phyloP scores from a whole-genome alignment of 2,329 filamentous ascomycete genomes.

The Hypoxylon sp. region DNA sequence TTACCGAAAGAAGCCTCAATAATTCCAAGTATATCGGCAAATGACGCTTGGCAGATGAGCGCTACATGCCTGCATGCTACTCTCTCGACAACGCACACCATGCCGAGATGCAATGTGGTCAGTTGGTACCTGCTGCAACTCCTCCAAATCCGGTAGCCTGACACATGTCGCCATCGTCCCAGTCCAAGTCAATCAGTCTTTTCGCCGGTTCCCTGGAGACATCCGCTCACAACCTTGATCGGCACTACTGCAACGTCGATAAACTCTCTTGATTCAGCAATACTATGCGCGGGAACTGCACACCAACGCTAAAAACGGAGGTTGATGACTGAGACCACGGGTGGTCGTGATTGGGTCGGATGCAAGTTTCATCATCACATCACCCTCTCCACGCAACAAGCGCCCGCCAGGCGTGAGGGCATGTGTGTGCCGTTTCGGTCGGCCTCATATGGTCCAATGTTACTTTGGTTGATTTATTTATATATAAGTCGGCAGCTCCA shows the following conservation, averaged over 20 bases:
- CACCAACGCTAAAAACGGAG: slow-evolving; percentile 32
- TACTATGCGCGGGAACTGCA: slow-evolving; percentile 38
- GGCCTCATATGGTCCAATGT: slow-evolving; percentile 27
- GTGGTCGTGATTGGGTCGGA: slow-evolving; percentile 37
- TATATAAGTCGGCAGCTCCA: slow-evolving; percentile 35
- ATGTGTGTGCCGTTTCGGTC: slow-evolving; percentile 32
- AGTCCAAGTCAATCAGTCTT: slow-evolving; percentile 18
- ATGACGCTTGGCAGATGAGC: slow-evolving; percentile 11
- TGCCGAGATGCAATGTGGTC: slow-evolving; percentile 36
- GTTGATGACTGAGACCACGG: slow-evolving; percentile 37
- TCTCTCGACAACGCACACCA: slow-evolving; percentile 28
- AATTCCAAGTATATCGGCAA: slow-evolving; percentile 8
- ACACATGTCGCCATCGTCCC: slow-evolving; percentile 37
- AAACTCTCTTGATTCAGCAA: slow-evolving; percentile 39
- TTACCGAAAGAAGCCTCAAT: slow-evolving; percentile 2
- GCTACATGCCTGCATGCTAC: slow-evolving; percentile 22
- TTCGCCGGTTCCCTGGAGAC: slow-evolving; percentile 34
- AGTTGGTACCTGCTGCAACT: slow-evolving; percentile 32
- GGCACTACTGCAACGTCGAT: slow-evolving; percentile 17
- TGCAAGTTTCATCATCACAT: slow-evolving; percentile 46
- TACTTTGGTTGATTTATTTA: slow-evolving; percentile 26
- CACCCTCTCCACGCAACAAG: slow-evolving; percentile 34
- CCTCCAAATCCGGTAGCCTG: slow-evolving; percentile 37
- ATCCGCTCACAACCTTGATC: slow-evolving; percentile 26
- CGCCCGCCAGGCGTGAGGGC: slow-evolving; percentile 30